Evolutionary conservation across 352 stramenopile species (phyloP).

Genomic region (Pythium diclinum): DNA sequence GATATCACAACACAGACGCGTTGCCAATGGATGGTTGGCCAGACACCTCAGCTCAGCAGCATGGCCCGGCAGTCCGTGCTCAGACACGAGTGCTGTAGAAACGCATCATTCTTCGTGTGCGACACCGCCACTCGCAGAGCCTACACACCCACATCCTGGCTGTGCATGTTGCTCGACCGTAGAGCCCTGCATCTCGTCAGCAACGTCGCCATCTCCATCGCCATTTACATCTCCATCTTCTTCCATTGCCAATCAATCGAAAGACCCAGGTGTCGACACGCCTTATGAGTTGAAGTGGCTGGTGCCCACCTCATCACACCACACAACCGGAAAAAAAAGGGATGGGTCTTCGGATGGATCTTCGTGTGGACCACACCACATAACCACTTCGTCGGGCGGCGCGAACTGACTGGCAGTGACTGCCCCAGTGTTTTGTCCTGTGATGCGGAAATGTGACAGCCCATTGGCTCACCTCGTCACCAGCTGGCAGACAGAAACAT

Average conservation of each 20-base stretch:
- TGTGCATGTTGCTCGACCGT: too few relatives aligned
- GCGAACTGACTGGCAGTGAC: background rate
- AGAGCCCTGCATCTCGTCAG: too few relatives aligned
- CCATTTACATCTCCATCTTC: background rate
- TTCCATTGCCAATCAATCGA: background rate
- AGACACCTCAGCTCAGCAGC: too few relatives aligned
- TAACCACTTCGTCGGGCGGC: background rate
- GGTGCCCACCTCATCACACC: background rate
- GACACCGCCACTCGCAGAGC: too few relatives aligned
- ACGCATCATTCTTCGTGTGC: too few relatives aligned
- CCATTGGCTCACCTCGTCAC: slow-evolving; percentile 14
- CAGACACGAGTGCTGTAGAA: too few relatives aligned
- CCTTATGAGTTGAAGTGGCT: background rate
- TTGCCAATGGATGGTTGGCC: too few relatives aligned
- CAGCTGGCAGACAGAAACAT: slow-evolving; percentile 14
- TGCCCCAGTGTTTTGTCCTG: background rate
- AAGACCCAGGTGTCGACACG: background rate
- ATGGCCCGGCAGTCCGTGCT: too few relatives aligned
- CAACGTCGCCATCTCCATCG: background rate
- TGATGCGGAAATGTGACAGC: slow-evolving; percentile 19
- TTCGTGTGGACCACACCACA: slow-evolving; percentile 8
- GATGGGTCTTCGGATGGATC: background rate
- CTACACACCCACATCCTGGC: too few relatives aligned
- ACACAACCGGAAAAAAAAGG: background rate
- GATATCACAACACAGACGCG: too few relatives aligned